Evolutionary conservation across 2,329 filamentous ascomycete genomes (phyloP).

Genomic region (Colletotrichum gigasporum): DNA sequence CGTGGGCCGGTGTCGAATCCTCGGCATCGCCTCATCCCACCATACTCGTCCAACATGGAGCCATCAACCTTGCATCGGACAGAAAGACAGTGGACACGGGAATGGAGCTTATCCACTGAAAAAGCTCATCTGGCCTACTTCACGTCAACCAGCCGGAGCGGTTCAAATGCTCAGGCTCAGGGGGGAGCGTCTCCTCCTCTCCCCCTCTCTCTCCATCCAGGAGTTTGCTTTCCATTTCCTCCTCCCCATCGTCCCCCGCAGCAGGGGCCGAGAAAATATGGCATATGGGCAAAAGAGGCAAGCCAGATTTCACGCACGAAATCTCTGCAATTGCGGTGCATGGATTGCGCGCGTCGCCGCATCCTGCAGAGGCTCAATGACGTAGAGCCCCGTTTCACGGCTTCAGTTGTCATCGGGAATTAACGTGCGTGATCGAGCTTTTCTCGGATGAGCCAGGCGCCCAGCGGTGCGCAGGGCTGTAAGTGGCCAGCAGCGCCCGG

Average conservation of each 20-base stretch:
- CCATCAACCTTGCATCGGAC: constrained; percentile 8
- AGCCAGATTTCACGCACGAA: constrained; percentile 20
- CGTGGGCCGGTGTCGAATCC: background rate
- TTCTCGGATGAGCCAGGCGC: constrained; percentile 2
- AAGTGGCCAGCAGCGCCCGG: constrained; percentile 12
- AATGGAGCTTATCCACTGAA: constrained; percentile 15
- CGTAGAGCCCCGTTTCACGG: constrained; percentile 30
- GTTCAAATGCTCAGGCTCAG: background rate
- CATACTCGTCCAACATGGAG: background rate
- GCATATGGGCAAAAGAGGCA: constrained; percentile 17
- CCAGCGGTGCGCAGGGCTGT: constrained; percentile 8
- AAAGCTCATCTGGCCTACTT: constrained; percentile 11
- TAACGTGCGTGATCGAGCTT: constrained; percentile 29
- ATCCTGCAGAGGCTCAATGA: constrained; percentile 27
- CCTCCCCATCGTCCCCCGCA: background rate
- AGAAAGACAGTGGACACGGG: background rate
- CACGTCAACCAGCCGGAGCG: background rate
- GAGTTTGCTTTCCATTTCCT: background rate
- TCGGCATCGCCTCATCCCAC: constrained; percentile 7
- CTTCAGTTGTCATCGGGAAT: constrained; percentile 22
- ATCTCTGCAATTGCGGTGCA: constrained; percentile 19
- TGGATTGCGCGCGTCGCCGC: constrained; percentile 7
- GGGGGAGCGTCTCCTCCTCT: background rate
- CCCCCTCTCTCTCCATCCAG: background rate
- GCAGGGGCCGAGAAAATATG: background rate